Base-by-base conservation (phyloP, 2,329 filamentous ascomycete species). In the Colletotrichum melonis region DNA sequence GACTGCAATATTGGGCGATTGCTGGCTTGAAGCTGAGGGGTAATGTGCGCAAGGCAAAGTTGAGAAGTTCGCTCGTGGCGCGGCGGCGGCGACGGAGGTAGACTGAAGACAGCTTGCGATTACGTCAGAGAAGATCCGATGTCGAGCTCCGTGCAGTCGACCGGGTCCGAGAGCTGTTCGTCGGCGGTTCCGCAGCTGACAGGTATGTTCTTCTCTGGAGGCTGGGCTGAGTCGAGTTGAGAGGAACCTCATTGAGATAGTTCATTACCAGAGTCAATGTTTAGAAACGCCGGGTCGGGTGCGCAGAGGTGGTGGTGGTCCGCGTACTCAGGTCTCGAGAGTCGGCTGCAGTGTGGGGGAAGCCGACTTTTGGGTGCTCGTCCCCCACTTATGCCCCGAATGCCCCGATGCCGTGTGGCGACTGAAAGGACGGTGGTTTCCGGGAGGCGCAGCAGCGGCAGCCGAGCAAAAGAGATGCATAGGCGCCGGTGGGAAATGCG, bases 121-220 rank as follows among this genome's bases (percentile, higher is more conserved):
- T 72, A 69, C 69, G 69, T 69, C 69, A 72, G 59, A 26, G 22
- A 26, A 63, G 19, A 46, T 42, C 42, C 5, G 11, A 57, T 62
- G 35, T 63, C 52, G 24, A 55, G 69, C 58, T 24, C 54, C 38
- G 65, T 58, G 58, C 59, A 26, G 54, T 68, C 59, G 66, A 64
- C 46, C 38, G 69, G 54, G 65, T 54, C 69, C 28, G 58, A 46
- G 69, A 62, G 67, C 28, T 24, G 55, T 30, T 49, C 14, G 59
- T 58, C 69, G 54, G 22, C 38, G 26, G 24, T 59, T 63, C 58
- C 58, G 58, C 28, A 22, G 28, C 38, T 42, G 22, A 11, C 24
- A 28, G 46, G 59, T 52, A 24, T 7, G 52, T 52, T 32, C 11
- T 28, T 11, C 2, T 11, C 8, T 11, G 59, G 5, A 46, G 8